These are phyloP conservation scores for Penicillium lividum DNA, from an alignment of 495 filamentous ascomycete species.

Conservation along the genomic window DNA sequence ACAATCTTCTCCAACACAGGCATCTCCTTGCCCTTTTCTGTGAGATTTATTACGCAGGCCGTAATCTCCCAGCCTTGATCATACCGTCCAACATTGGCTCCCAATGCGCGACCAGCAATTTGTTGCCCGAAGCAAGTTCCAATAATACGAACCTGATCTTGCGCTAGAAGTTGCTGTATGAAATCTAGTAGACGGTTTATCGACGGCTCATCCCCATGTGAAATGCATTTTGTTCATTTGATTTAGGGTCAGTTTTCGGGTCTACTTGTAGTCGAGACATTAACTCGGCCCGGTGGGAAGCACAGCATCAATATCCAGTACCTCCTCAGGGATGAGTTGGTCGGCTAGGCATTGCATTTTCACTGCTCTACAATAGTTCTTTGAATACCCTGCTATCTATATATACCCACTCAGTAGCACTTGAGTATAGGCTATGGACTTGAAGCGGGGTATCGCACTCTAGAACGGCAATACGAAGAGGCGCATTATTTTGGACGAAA, in stretches of 20 bases:
- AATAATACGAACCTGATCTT: constrained; percentile 64
- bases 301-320: constrained; percentile 74
- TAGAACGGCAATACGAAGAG: constrained; percentile 79
- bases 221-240: constrained; percentile 46
- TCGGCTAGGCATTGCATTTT: constrained; percentile 38
- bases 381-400: constrained; percentile 67
- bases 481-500: constrained; percentile 36
- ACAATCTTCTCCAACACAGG: constrained; percentile 72
- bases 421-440: constrained; percentile 61
- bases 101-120: constrained; percentile 78
- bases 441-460: constrained; percentile 74
- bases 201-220: constrained; percentile 74
- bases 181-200: constrained; percentile 74
- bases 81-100: constrained; percentile 64
- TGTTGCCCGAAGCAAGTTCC: constrained; percentile 93
- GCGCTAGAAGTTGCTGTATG: constrained; percentile 55
- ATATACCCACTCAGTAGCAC: constrained; percentile 78
- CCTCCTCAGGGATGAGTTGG: constrained; percentile 37
- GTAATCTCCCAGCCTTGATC: constrained; percentile 78
- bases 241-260: constrained; percentile 1
- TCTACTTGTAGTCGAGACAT: constrained; percentile 12
- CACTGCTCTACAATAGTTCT: constrained; percentile 57
- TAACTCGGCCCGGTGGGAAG: constrained; percentile 74
- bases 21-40: constrained; percentile 66
- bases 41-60: constrained; percentile 70